Conservation (phyloP, 164 flowering plant species). For the Malania oleifera region DNA sequence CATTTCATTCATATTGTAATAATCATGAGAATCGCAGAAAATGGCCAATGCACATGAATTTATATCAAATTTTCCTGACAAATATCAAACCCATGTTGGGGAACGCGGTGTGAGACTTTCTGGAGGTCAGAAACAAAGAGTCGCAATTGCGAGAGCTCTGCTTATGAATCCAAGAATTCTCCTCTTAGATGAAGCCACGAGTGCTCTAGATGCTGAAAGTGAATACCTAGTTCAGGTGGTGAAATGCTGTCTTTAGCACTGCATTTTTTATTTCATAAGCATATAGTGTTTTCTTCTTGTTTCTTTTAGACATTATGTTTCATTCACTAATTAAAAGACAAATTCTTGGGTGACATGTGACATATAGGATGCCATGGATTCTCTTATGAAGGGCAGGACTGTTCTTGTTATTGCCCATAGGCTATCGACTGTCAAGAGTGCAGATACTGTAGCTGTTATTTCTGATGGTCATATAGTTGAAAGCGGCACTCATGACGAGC, state of each 20-base stretch:
- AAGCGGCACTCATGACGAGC: constrained; percentile 84
- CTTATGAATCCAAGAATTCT: constrained; percentile 88
- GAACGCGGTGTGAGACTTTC: constrained; percentile 94
- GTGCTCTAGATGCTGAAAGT: constrained; percentile 97
- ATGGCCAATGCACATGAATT: constrained; percentile 99
- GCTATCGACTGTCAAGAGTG: constrained; percentile 93
- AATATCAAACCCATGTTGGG: constrained; percentile 81
- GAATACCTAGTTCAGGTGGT: constrained; percentile 93
- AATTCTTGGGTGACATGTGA: neutral
- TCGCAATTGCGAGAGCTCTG: constrained; percentile 94
- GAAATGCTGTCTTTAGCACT: neutral
- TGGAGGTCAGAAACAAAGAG: constrained; percentile 93
- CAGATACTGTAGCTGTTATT: constrained; percentile 82
- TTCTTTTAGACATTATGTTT: neutral
- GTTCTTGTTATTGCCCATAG: constrained; percentile 97
- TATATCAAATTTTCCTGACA: constrained; percentile 78
- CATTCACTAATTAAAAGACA: constrained; percentile 13
- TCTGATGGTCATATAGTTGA: constrained; percentile 96
- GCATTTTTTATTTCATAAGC: neutral
- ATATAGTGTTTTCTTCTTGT: neutral
- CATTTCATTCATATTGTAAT: neutral
- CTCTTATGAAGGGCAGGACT: constrained; percentile 92
- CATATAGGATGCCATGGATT: constrained; percentile 94
- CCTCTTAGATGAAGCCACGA: constrained; percentile 95
- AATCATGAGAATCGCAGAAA: constrained; percentile 46